Base-by-base conservation (phyloP, 2,329 filamentous ascomycete species). In the Apiospora pterosperma region DNA sequence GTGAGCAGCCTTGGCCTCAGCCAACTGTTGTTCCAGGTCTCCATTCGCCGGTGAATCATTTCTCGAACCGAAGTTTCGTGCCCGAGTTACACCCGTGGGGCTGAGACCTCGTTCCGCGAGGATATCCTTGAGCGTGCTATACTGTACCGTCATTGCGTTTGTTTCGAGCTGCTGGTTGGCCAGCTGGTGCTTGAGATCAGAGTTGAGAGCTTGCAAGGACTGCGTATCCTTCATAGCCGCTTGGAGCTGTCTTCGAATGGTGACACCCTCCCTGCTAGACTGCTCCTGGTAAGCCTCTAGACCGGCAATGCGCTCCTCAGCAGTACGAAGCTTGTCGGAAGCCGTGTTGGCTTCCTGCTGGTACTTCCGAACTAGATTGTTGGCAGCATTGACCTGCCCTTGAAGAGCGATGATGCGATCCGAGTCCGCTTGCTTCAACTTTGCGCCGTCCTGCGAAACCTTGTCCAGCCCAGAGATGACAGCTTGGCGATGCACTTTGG, bases 201-300 rank as follows among this genome's bases (percentile, higher is more conserved):
- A 85, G 77, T 95, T 96, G 66, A 91, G 87, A 38, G 91, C 87
- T 69, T 93, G 91, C 31, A 96, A 82, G n/a, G 86, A 83, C 75
- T 97, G 93, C 16, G 90, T 89, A 65, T 99, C 95, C 69, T 90
- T 90, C 76, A 97, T 84, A 5, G 92, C 89, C 31, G 88, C 85
- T 76, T 98, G 96, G 62, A 99, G 85, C 74, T 98, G 95, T 74
- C 96, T 90, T 63, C 96, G 89, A 69, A 98, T 93, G 39, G 90
- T 88, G 63, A 99, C 88, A 60, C 93, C 93, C 77, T 99, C 96
- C 55, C 96, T 88, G 77, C 94, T 98, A 4, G 94, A 91, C 78
- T 99, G 96, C 75, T 99, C 96, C 78, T 99, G 96, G 76, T 98
- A 98, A 34, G 93, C 92, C 77, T 99, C 96, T 4, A 99, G 85